Percentiles rank a stretch among this genome's conserved stretches.
phyloP scores from a whole-genome alignment of 2,329 filamentous ascomycete genomes.

The Alternaria burnsii region DNA sequence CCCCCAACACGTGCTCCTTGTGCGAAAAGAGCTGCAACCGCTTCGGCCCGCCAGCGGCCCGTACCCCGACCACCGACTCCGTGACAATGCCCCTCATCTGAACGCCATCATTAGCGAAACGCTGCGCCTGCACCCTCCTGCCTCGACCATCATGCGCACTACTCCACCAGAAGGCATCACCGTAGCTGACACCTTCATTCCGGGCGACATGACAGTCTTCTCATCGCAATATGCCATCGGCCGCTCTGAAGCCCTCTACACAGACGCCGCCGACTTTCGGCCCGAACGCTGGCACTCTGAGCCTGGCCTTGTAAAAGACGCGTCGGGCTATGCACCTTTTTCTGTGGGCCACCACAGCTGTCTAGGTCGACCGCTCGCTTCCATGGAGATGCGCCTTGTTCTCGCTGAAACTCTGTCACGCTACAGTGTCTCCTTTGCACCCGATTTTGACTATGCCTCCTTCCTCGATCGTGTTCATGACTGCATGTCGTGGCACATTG shows the following conservation, averaged over 20 bases:
- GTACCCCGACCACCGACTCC: neutral
- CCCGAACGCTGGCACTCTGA: conserved; percentile 28
- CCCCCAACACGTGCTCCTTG: conserved; percentile 20
- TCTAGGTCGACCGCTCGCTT: conserved; percentile 1
- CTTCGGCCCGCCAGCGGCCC: neutral
- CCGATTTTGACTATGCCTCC: neutral
- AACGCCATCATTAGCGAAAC: conserved; percentile 22
- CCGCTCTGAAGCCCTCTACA: conserved; percentile 16
- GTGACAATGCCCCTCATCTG: neutral
- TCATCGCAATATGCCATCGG: conserved; percentile 13
- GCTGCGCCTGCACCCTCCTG: conserved; percentile 48
- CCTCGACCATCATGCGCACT: conserved; percentile 42
- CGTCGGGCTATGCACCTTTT: conserved; percentile 20
- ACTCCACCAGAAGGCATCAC: conserved; percentile 47
- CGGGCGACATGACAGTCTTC: conserved; percentile 15
- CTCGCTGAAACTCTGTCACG: conserved; percentile 3
- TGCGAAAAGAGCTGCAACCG: neutral
- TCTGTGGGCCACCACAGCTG: conserved; percentile 11
- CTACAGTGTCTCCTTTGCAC: neutral
- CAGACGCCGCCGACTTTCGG: conserved; percentile 17
- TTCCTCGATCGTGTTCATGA: conserved; percentile 1
- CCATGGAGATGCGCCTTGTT: conserved; percentile 8
- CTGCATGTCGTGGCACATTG: conserved; percentile 4
- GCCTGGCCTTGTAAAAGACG: conserved; percentile 11
- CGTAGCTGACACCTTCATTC: conserved; percentile 16